These are phyloP conservation scores for Nigrospora osmanthi DNA, from an alignment of 2,329 filamentous ascomycete genomes.

Conservation along the genomic window DNA sequence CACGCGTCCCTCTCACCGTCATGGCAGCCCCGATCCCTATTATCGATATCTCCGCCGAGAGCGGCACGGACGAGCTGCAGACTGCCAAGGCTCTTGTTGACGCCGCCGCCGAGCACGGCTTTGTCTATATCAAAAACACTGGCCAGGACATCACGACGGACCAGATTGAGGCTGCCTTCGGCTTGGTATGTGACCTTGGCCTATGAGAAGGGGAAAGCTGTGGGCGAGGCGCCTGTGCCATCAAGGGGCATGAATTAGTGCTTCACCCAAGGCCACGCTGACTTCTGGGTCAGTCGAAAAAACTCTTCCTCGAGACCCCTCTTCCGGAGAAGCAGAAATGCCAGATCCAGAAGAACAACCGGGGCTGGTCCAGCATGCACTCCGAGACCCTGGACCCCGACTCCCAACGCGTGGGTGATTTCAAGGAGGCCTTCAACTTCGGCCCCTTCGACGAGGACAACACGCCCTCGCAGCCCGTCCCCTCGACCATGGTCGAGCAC, in stretches of 20 bases:
- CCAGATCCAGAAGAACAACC: slow-evolving; percentile 72
- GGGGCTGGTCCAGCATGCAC: slow-evolving; percentile 84
- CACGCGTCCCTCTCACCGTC: background rate
- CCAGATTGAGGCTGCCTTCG: slow-evolving; percentile 65
- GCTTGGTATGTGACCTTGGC: slow-evolving; percentile 45
- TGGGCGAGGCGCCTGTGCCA: no score
- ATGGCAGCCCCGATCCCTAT: slow-evolving; percentile 57
- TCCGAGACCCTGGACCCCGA: slow-evolving; percentile 81
- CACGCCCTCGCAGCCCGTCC: slow-evolving; percentile 71
- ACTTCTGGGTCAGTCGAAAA: slow-evolving; percentile 45
- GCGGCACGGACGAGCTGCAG: slow-evolving; percentile 38
- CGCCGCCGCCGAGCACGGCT: slow-evolving; percentile 77
- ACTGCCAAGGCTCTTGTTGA: slow-evolving; percentile 65
- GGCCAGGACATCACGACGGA: slow-evolving; percentile 58
- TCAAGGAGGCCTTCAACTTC: slow-evolving; percentile 86
- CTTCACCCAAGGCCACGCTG: no score
- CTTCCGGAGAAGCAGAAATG: slow-evolving; percentile 65
- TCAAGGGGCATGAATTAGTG: no score
- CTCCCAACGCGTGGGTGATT: slow-evolving; percentile 75
- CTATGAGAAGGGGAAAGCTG: no score
- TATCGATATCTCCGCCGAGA: slow-evolving; percentile 65
- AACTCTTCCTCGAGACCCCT: slow-evolving; percentile 62
- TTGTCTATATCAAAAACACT: slow-evolving; percentile 78
- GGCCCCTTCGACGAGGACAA: slow-evolving; percentile 63
- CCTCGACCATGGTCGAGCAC: slow-evolving; percentile 50